phyloP scores from a whole-genome alignment of 129 eudicot species.

The Tagetes patula region DNA sequence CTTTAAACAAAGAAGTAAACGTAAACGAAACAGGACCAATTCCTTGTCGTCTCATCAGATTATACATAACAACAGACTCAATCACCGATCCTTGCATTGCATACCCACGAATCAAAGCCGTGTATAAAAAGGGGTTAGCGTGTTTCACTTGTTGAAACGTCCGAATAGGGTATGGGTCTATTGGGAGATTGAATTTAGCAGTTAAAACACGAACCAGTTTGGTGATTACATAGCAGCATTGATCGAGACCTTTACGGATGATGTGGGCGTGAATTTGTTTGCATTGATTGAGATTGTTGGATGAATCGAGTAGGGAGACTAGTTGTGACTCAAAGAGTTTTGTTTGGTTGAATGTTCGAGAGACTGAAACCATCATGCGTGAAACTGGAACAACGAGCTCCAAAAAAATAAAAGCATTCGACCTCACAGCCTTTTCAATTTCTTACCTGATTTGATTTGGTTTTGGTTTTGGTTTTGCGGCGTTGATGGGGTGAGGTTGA shows the following conservation, averaged over 20 bases:
- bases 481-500: no score
- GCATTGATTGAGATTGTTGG: conserved; percentile 22
- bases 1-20: conserved; percentile 57
- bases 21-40: conserved; percentile 64
- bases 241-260: conserved; percentile 47
- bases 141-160: conserved; percentile 49
- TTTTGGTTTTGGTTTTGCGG: no score
- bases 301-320: conserved; percentile 18
- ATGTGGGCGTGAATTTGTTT: conserved; percentile 67
- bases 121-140: conserved; percentile 64
- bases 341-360: conserved; percentile 20
- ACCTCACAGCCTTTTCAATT: no score
- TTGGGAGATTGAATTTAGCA: conserved; percentile 39
- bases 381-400: not conserved
- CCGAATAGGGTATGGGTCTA: conserved; percentile 49
- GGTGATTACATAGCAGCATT: conserved; percentile 50
- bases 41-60: conserved; percentile 54
- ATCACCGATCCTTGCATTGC: conserved; percentile 36
- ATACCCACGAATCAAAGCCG: conserved; percentile 70
- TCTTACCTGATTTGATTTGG: no score
- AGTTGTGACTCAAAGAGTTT: conserved; percentile 24
- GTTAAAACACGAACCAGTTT: conserved; percentile 55
- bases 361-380: conserved; percentile 12
- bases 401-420: not conserved
- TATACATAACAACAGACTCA: conserved; percentile 47